These are phyloP conservation scores for Pseudopithomyces maydicus DNA, from an alignment of 2,329 filamentous ascomycete genomes.

Conservation along the genomic window DNA sequence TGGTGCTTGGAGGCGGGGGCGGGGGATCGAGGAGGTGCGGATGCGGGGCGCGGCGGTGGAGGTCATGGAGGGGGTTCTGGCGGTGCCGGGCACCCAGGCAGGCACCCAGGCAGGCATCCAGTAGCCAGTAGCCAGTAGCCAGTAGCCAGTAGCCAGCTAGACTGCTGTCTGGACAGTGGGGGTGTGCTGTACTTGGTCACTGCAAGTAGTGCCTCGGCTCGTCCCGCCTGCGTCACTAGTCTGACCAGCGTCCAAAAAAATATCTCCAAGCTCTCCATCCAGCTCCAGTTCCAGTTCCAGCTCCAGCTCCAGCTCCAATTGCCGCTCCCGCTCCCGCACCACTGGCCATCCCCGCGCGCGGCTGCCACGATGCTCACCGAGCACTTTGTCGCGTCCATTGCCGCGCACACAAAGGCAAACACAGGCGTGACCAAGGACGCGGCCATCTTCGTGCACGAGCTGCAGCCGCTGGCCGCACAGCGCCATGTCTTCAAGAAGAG, in stretches of 20 bases:
- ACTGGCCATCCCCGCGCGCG: background rate
- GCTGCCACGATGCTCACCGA: slow-evolving; percentile 54
- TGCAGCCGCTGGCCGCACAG: slow-evolving; percentile 77
- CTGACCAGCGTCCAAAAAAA: slow-evolving; percentile 11
- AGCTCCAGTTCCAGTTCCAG: slow-evolving; percentile 1
- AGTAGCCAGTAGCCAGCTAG: too few relatives aligned
- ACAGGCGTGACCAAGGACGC: slow-evolving; percentile 71
- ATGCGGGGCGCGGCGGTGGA: slow-evolving; percentile 49
- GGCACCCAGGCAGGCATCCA: too few relatives aligned
- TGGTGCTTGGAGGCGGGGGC: slow-evolving; percentile 44
- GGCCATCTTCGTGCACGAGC: slow-evolving; percentile 83
- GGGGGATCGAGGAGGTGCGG: slow-evolving; percentile 43
- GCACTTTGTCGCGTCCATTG: slow-evolving; percentile 56
- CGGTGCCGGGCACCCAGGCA: background rate
- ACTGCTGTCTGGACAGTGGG: too few relatives aligned
- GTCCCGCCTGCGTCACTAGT: slow-evolving; percentile 6
- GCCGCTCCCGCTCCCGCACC: background rate
- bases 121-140: too few relatives aligned
- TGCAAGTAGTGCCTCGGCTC: slow-evolving; percentile 1
- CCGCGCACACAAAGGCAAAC: slow-evolving; percentile 47
- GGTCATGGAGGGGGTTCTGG: slow-evolving; percentile 35
- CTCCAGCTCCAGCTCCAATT: too few relatives aligned
- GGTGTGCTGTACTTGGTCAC: too few relatives aligned
- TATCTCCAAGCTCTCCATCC: slow-evolving; percentile 7
- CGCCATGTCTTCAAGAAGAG: slow-evolving; percentile 89